A percentile compares a stretch with the other conserved stretches of the same genome.
phyloP scores from a whole-genome alignment of 495 filamentous ascomycete species.

The Aspergillus nanangensis region DNA sequence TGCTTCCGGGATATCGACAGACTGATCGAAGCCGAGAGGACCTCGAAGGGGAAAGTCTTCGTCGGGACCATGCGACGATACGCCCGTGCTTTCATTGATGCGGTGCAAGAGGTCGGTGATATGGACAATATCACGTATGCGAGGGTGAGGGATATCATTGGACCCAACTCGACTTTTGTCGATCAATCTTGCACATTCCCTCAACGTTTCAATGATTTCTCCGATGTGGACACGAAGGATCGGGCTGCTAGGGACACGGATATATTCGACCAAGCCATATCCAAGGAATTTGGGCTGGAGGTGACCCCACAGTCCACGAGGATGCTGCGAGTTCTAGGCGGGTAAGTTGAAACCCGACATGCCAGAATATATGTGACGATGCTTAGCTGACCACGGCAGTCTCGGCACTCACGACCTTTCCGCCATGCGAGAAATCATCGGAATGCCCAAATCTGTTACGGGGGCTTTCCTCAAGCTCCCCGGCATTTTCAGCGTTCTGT shows the following conservation, averaged over 20 bases:
- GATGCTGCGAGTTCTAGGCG: not conserved
- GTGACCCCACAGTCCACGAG: not conserved
- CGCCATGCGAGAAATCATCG: too few relatives aligned
- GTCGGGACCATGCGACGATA: constrained; percentile 47
- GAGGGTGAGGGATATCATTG: constrained; percentile 39
- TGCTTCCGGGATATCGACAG: constrained; percentile 16
- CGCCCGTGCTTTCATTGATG: constrained; percentile 32
- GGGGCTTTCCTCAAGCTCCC: not conserved
- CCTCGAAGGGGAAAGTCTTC: constrained; percentile 28
- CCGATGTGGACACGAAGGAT: constrained; percentile 13
- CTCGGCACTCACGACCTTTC: too few relatives aligned
- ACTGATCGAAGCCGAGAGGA: constrained; percentile 29
- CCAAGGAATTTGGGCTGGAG: constrained; percentile 4
- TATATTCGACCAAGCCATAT: constrained; percentile 8
- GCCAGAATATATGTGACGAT: too few relatives aligned
- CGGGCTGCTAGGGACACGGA: constrained; percentile 5
- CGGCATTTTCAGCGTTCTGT: constrained; percentile 5
- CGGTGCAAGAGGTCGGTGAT: constrained; percentile 29
- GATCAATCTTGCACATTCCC: constrained; percentile 41
- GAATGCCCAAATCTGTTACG: too few relatives aligned
- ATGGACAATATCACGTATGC: constrained; percentile 37
- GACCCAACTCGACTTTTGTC: constrained; percentile 39
- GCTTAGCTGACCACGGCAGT: too few relatives aligned
- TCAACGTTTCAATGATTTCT: constrained; percentile 27
- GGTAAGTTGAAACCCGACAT: too few relatives aligned